phyloP scores from a whole-genome alignment of 345 rosid genomes.

The Eucalyptus cloeziana region DNA sequence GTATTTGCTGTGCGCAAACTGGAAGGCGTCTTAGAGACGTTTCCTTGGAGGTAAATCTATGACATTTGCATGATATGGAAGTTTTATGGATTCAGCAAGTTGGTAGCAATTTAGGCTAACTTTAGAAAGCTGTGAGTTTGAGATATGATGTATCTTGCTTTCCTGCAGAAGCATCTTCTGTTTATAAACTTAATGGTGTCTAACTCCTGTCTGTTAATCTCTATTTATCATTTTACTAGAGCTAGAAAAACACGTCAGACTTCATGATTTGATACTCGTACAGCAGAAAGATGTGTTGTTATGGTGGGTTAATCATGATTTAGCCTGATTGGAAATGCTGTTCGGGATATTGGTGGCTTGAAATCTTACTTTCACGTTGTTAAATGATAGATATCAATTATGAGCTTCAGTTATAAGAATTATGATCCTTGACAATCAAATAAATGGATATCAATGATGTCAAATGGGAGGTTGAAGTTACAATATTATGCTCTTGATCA shows the following conservation, averaged over 20 bases:
- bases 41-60: conserved; percentile 60
- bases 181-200: neutral
- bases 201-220: neutral
- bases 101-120: neutral
- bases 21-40: conserved; percentile 94
- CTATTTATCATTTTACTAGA: neutral
- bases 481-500: neutral
- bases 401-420: neutral
- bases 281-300: neutral
- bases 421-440: neutral
- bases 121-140: neutral
- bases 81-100: neutral
- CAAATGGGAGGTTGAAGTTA: neutral
- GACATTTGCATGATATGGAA: neutral
- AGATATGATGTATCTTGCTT: neutral
- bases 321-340: neutral
- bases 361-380: neutral
- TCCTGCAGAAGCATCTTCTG: neutral
- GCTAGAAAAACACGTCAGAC: neutral
- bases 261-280: neutral
- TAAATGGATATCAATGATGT: neutral
- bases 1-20: conserved; percentile 93
- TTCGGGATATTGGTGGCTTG: neutral
- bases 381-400: neutral
- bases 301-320: neutral